Conservation (phyloP, 495 filamentous ascomycete genomes). For the Thozetella sp. region DNA sequence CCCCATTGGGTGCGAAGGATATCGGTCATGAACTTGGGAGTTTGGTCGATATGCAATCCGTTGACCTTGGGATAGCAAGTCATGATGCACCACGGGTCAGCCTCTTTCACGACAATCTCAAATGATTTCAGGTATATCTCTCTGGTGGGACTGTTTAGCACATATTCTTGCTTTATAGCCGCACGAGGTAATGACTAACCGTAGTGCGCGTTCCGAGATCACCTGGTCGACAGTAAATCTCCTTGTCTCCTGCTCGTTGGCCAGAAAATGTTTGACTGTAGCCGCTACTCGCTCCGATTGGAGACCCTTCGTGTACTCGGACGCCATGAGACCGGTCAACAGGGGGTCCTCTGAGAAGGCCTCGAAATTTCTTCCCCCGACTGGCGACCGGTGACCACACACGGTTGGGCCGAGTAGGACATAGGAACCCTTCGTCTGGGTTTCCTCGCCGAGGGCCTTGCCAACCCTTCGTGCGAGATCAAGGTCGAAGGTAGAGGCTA, state of each 20-base stretch:
- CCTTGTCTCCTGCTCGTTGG: constrained; percentile 1
- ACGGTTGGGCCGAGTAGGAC: neutral
- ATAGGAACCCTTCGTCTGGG: neutral
- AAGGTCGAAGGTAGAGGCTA: neutral
- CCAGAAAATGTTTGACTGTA: neutral
- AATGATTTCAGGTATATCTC: neutral
- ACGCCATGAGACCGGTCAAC: neutral
- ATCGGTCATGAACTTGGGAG: too few species aligned
- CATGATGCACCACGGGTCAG: too few species aligned
- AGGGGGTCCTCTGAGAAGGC: neutral
- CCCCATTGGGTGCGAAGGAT: too few species aligned
- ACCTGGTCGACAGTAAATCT: neutral
- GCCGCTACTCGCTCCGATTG: neutral
- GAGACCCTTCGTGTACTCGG: neutral
- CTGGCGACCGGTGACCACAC: neutral
- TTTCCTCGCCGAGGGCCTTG: neutral
- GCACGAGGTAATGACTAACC: too few species aligned
- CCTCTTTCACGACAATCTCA: constrained; percentile 2
- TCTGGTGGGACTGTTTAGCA: too few species aligned
- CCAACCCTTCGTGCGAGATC: neutral
- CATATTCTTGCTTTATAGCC: too few species aligned
- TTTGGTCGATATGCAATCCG: too few species aligned
- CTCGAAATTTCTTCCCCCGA: neutral
- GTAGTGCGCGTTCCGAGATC: neutral
- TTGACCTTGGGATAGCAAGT: too few species aligned